Evolutionary conservation across 495 filamentous ascomycete species (phyloP).

Genomic region (Aspergillus haitiensis): DNA sequence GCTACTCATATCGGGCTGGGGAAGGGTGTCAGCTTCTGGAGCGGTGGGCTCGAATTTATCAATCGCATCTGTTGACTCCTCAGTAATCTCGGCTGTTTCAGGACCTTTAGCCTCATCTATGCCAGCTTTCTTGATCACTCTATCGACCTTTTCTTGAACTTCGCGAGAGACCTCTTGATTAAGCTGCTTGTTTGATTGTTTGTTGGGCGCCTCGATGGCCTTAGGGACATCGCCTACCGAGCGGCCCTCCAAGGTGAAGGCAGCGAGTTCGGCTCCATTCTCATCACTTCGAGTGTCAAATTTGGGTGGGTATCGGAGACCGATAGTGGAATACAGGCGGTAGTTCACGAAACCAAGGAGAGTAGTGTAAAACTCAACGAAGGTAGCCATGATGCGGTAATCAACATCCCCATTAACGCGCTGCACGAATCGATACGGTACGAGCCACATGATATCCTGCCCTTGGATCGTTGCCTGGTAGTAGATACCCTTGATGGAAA

Average conservation of each 20-base stretch:
- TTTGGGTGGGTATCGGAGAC: constrained; percentile 90
- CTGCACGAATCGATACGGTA: constrained; percentile 96
- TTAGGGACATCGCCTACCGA: constrained; percentile 54
- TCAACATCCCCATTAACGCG: constrained; percentile 88
- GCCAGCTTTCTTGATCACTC: constrained; percentile 48
- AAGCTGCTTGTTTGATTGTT: constrained; percentile 39
- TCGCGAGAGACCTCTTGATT: constrained; percentile 50
- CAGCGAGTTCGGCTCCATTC: constrained; percentile 84
- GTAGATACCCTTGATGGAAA: constrained; percentile 99
- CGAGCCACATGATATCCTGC: constrained; percentile 97
- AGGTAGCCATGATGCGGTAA: constrained; percentile 98
- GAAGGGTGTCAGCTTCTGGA: constrained; percentile 77
- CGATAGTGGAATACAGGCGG: constrained; percentile 84
- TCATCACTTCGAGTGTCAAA: constrained; percentile 87
- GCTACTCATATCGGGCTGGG: constrained; percentile 69
- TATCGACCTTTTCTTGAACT: constrained; percentile 56
- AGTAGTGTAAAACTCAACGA: constrained; percentile 98
- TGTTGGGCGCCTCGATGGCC: constrained; percentile 54
- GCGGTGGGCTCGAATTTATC: constrained; percentile 84
- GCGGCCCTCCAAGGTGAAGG: constrained; percentile 81
- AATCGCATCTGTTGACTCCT: constrained; percentile 64
- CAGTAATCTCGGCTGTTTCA: constrained; percentile 41
- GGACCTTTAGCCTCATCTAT: constrained; percentile 46
- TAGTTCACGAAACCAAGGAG: constrained; percentile 95
- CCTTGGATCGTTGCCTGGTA: constrained; percentile 98